A percentile compares a stretch with the other conserved stretches of the same genome.
Conservation (phyloP, 1,139 yeast species). For the Pichia inconspicua region DNA sequence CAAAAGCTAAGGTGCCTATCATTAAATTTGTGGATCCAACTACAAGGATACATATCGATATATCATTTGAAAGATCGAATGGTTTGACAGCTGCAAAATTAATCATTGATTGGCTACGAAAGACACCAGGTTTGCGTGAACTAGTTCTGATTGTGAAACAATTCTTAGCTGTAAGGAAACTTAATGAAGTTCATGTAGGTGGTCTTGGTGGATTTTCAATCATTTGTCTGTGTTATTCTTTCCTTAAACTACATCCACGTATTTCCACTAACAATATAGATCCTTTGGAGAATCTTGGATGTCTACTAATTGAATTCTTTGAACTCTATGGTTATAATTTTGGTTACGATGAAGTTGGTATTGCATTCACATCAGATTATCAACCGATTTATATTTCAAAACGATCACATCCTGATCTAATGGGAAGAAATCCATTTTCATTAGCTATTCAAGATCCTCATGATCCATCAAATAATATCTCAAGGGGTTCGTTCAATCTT, state of each 20-base stretch:
- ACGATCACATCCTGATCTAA: slow-evolving; percentile 44
- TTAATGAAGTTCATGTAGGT: slow-evolving; percentile 92
- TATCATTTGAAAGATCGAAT: slow-evolving; percentile 82
- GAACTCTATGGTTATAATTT: slow-evolving; percentile 92
- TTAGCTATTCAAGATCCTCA: slow-evolving; percentile 88
- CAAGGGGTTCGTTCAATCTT: slow-evolving; percentile 78
- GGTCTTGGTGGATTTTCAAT: slow-evolving; percentile 95
- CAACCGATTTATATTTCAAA: slow-evolving; percentile 52
- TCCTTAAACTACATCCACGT: slow-evolving; percentile 74
- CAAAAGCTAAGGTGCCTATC: slow-evolving; percentile 92
- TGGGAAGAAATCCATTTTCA: slow-evolving; percentile 53
- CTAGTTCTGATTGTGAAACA: slow-evolving; percentile 81
- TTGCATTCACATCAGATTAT: slow-evolving; percentile 39
- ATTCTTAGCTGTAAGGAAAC: slow-evolving; percentile 67
- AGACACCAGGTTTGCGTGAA: slow-evolving; percentile 78
- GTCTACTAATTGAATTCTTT: slow-evolving; percentile 82
- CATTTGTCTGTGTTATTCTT: slow-evolving; percentile 79
- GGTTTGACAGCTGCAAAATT: slow-evolving; percentile 81
- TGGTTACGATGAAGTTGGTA: slow-evolving; percentile 72
- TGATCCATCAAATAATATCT: slow-evolving; percentile 72
- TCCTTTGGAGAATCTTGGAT: slow-evolving; percentile 74
- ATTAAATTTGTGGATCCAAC: slow-evolving; percentile 79
- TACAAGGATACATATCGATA: slow-evolving; percentile 73
- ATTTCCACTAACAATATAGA: slow-evolving; percentile 59
- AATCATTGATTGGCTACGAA: slow-evolving; percentile 66